Base-by-base conservation (phyloP, 768 basidiomycete genomes). In the Mycena haematopus region DNA sequence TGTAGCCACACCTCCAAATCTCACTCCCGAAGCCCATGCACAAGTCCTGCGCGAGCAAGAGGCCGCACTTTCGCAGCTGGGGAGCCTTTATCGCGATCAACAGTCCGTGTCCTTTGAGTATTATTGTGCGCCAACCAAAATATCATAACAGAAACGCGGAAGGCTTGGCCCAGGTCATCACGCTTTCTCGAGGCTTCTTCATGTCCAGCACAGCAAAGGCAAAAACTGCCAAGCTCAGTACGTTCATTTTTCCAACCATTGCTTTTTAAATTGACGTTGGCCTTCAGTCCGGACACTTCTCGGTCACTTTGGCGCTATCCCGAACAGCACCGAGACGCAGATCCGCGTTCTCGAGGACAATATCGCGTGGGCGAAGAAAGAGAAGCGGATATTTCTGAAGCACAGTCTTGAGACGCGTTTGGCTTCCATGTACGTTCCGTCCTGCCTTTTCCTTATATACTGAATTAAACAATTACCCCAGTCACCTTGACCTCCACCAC, bases 201-300 rank as follows among this genome's bases (percentile, higher is more conserved):
- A 92, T 96, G 85, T 89, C 92, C 0, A 90, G 91, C n/a, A 92
- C 94, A 0, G 96, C 96, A 17, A 98, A 98, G 76, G 96, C 95
- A 1, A 97, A 98, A 77, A 97, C 96, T 0, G 95, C 95, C 3
- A 96, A 96, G 78, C 86, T 98, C 66, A 96, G 95, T 95, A 65
- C 68, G 89, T 71, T n/a, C 4, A 10, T 13, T 21, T 6, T 14
- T 9, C 31, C 11, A 55, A 22, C 19, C 36, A 9, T 19, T 40
- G 22, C 22, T 17, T 25, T 45, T 59, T 44, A 29, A 31, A 5
- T 42, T 29, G 49, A 35, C 53, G 8, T 35, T 25, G 14, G 2
- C 19, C 11, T 65, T 7, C 61, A 97, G 95, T 98, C 77, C 89
- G 96, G 45, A 96, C 95, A 14, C 83, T 99, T 47, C 92, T 99